Base-by-base conservation (phyloP, 2,329 filamentous ascomycete species). In the Cladorrhinum sp. region DNA sequence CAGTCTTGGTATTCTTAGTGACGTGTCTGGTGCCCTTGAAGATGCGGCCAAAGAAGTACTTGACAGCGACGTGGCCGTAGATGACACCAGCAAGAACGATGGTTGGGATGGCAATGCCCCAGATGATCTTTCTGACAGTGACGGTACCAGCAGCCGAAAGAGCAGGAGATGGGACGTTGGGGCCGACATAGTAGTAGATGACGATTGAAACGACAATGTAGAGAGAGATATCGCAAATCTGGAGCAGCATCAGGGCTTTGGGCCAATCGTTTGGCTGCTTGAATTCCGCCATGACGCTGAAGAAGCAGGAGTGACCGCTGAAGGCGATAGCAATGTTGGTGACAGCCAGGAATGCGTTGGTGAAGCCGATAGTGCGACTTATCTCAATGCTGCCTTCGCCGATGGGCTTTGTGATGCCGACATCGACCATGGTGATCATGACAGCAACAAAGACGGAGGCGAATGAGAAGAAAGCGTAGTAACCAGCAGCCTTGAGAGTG, bases 81-180 rank as follows among this genome's bases (percentile, higher is more conserved):
- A 91, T 87, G 6, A 90, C 86, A 57, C 88, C 88, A 0, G 87
- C 86, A 55, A 91, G 84, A 53, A 91, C 77, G 61, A 91, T 90
- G 1, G 86, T 90, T 1, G 87, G 87, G 2, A 88, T 78, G 0
- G 88, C 88, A 62, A 91, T 77, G 23, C 86, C 87, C 74, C 86
- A 91, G 12, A 87, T 86, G 10, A 88, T 75, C 69, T 89, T 89
- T 21, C 82, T 79, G 52, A 90, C 74, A 0, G 80, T 68, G 1
- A 71, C 71, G 0, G 73, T 74, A 2, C 80, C 79, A 7, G 87
- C 83, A 6, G 85, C 86, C 7, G 86, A 84, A 1, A 92, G 79
- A 0, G 89, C 88, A 0, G 89, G 89, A 1, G 84, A 86, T 1
- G 80, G 77, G 1, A 91, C 86, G 9, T 78, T 73, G 0, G 77